Conservation (phyloP, 768 basidiomycete species). For the Lentinula raphanica region DNA sequence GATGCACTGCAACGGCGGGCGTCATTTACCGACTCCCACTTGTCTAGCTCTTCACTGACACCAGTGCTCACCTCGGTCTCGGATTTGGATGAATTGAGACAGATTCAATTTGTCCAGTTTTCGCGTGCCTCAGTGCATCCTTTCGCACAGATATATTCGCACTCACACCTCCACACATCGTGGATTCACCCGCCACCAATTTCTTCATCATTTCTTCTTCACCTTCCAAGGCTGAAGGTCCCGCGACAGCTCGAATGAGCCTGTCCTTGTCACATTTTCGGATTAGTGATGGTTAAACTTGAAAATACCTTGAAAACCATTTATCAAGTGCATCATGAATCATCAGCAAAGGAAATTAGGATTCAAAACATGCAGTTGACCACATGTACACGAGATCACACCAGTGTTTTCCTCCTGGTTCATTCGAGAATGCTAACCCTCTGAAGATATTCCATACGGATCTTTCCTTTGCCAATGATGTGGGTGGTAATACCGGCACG, state of each 20-base stretch:
- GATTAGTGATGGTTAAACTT: not conserved
- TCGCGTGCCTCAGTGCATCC: not conserved
- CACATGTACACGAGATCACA: not conserved
- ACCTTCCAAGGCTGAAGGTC: not conserved
- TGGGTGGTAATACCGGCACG: not conserved
- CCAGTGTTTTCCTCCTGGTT: not conserved
- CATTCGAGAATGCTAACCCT: not conserved
- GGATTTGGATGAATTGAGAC: not conserved
- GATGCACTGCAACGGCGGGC: not conserved
- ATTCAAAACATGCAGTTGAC: not conserved
- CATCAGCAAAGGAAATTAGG: not conserved
- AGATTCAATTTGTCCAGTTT: not conserved
- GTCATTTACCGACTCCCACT: not conserved
- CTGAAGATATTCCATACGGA: not conserved
- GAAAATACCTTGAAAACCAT: not conserved
- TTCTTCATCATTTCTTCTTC: not conserved
- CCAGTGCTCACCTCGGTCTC: not conserved
- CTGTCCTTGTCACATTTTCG: not conserved
- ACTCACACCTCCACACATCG: not conserved
- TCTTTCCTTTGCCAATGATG: not conserved
- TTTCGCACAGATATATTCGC: not conserved
- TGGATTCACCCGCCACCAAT: not conserved
- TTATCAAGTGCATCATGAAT: not conserved
- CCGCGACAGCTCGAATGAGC: constrained; percentile 1
- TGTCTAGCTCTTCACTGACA: not conserved